A percentile compares a stretch with the other conserved stretches of the same genome.
Evolutionary conservation across 352 stramenopile species (phyloP).

Genomic region (Thalassiosira livingstoniorum): DNA sequence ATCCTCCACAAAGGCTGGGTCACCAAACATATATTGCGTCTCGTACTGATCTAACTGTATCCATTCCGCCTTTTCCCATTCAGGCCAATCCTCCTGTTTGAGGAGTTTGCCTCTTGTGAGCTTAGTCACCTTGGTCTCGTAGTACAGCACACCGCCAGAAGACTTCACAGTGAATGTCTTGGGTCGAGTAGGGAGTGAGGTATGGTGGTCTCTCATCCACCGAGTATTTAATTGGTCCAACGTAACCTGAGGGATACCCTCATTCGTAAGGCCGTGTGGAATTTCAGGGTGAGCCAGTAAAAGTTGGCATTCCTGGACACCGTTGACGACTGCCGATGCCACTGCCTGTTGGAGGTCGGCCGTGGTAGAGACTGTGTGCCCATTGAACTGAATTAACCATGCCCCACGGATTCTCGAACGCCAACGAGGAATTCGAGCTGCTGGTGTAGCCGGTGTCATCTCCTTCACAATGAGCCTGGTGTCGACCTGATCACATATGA

Average conservation of each 20-base stretch:
- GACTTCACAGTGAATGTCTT: neutral
- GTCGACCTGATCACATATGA: neutral
- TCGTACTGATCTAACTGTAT: constrained; percentile 59
- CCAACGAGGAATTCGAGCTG: constrained; percentile 5
- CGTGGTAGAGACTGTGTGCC: neutral
- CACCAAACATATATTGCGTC: constrained; percentile 56
- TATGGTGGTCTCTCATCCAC: neutral
- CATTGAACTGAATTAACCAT: constrained; percentile 13
- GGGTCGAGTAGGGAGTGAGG: neutral
- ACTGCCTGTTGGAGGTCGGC: neutral
- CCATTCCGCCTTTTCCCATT: constrained; percentile 47
- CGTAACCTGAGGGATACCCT: constrained; percentile 28
- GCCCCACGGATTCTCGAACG: neutral
- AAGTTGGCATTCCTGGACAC: neutral
- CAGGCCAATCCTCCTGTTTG: constrained; percentile 41
- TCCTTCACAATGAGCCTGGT: neutral
- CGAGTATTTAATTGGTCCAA: constrained; percentile 39
- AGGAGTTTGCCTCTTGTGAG: constrained; percentile 24
- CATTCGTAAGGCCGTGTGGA: constrained; percentile 13
- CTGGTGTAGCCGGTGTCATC: neutral
- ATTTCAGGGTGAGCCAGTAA: constrained; percentile 30
- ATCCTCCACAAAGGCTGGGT: neutral
- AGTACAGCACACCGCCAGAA: neutral
- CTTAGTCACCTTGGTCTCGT: neutral
- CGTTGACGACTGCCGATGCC: too few species aligned